These are phyloP conservation scores for Striga asiatica DNA, from an alignment of 257 asterid species.

Conservation along the genomic window DNA sequence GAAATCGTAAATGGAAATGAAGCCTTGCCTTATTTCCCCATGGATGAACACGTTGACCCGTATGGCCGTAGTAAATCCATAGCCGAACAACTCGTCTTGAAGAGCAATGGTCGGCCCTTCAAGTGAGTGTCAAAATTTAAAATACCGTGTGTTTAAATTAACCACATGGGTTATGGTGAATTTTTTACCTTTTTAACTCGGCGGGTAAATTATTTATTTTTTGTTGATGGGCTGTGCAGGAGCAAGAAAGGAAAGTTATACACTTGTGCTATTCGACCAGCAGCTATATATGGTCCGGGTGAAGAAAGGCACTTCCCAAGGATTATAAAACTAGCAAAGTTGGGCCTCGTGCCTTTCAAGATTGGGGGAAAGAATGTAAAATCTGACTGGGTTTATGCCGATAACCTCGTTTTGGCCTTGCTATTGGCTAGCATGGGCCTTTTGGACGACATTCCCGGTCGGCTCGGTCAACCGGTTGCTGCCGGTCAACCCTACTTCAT, in stretches of 20 bases:
- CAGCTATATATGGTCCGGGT: slow-evolving; percentile 96
- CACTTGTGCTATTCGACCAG: slow-evolving; percentile 91
- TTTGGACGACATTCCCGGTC: slow-evolving; percentile 81
- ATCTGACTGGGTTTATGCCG: slow-evolving; percentile 84
- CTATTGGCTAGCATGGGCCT: slow-evolving; percentile 98
- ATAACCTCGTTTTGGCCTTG: slow-evolving; percentile 75
- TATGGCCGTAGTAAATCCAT: slow-evolving; percentile 88
- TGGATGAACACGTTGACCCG: slow-evolving; percentile 76
- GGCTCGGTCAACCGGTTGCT: slow-evolving; percentile 67
- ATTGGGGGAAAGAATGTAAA: slow-evolving; percentile 56
- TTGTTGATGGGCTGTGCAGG: slow-evolving; percentile 27
- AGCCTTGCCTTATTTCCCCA: slow-evolving; percentile 66
- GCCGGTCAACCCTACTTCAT: slow-evolving; percentile 91
- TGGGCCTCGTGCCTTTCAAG: slow-evolving; percentile 76
- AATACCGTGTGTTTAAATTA: not conserved
- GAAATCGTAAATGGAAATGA: slow-evolving; percentile 86
- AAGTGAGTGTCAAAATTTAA: slow-evolving; percentile 31
- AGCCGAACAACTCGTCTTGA: slow-evolving; percentile 84
- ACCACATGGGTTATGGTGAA: not conserved
- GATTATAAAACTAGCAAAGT: slow-evolving; percentile 57
- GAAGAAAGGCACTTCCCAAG: slow-evolving; percentile 96
- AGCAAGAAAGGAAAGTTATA: slow-evolving; percentile 49
- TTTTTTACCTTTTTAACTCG: not conserved
- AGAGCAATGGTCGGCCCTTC: slow-evolving; percentile 68
- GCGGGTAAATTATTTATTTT: not conserved